Evolutionary conservation across 352 stramenopile genomes (phyloP), one percentile per base, ranked within the genome.

Genomic region (Globisporangium radiosum): DNA sequence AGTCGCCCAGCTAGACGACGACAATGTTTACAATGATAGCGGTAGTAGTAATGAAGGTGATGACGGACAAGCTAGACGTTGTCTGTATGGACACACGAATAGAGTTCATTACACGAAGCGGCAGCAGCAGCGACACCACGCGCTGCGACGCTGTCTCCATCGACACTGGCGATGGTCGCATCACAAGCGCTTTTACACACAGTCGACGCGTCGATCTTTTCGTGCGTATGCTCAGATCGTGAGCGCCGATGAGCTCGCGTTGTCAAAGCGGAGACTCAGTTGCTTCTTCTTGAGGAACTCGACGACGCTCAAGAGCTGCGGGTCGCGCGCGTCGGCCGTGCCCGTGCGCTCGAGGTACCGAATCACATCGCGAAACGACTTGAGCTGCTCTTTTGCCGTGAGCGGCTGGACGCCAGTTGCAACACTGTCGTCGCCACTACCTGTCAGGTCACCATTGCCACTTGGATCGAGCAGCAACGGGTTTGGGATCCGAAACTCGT

Each of bases 201-300:
- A 33, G 2, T 33, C 25, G 25, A 33, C 25, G 25, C 25, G 25
- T 44, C 40, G 40, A 44, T 44, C 11, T 44, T 44, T 44, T 44
- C 40, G 5, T 44, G 40, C 40, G 3, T 44, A 14, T 44, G 40
- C 40, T 57, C 85, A 94, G 66, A 94, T 92, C 40, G 85, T 90
- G 55, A 94, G 76, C 38, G 82, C 81, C 43, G 82, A 84, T 50
- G 85, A 91, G 64, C 82, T 91, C 54, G 82, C 85, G 55, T 89
- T 91, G 75, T 92, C 84, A 53, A 94, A 90, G 45, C 85, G 85
- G 45, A 94, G 73, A 52, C 77, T 91, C 42, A 94, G 73, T 68
- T 92, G 85, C 65, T 94, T 92, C 71, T 94, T 94, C 70, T 94
- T 94, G 9, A 94, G 68, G 60, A 90, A 90, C 45, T 92, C 81